Percentiles rank a stretch among this genome's conserved stretches.
Evolutionary conservation across 495 filamentous ascomycete species (phyloP).

Genomic region (Hapsidospora chrysogenum): DNA sequence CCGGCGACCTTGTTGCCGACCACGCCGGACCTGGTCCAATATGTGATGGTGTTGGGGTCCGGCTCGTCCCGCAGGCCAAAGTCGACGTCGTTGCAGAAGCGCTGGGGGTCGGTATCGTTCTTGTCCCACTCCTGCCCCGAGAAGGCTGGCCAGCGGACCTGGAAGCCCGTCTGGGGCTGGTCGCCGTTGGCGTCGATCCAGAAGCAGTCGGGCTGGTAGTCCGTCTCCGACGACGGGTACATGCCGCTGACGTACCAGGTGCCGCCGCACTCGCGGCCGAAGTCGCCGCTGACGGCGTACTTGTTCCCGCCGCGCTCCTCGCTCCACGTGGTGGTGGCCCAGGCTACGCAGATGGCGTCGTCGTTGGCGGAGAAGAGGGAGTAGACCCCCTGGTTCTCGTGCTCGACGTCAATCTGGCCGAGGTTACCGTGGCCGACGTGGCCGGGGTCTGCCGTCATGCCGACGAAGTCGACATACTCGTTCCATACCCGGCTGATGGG

Average conservation of each 20-base stretch:
- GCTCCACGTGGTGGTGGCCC: conserved; percentile 10
- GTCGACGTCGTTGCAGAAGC: neutral
- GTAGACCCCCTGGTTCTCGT: conserved; percentile 11
- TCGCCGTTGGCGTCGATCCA: conserved; percentile 16
- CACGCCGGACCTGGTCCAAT: no score
- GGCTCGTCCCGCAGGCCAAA: neutral
- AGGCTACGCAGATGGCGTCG: conserved; percentile 15
- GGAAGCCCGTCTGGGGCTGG: conserved; percentile 15
- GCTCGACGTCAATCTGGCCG: conserved; percentile 8
- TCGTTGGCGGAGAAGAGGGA: conserved; percentile 14
- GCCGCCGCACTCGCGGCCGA: conserved; percentile 9
- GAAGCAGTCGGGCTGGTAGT: conserved; percentile 8
- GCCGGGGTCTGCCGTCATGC: conserved; percentile 9
- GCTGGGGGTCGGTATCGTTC: neutral
- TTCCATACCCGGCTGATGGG: conserved; percentile 9
- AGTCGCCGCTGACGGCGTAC: conserved; percentile 14
- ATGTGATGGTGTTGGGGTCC: neutral
- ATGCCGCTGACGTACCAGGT: neutral
- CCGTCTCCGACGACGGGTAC: neutral
- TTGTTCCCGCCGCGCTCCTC: conserved; percentile 5
- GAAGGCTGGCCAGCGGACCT: conserved; percentile 11
- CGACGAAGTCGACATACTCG: conserved; percentile 11
- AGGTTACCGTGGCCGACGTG: conserved; percentile 8
- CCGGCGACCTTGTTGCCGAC: neutral
- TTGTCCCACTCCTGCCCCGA: conserved; percentile 5